Base-by-base conservation (phyloP, 306 rosid species). In the Inga leiocalycina region DNA sequence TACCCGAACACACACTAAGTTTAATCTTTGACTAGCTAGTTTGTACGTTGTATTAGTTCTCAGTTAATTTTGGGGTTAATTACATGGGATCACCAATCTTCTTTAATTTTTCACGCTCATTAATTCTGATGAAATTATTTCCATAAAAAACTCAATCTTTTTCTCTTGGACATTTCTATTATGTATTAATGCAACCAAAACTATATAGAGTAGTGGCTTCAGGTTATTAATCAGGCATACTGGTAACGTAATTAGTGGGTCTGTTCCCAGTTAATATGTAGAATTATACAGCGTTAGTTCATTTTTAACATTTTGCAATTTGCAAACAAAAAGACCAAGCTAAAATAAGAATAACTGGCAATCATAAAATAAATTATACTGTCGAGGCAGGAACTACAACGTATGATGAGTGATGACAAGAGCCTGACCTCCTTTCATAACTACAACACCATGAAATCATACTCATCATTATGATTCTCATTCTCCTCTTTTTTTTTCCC, bases 31-130 rank as follows among this genome's bases (percentile, higher is more conserved):
- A 45, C 14, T 85, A 79, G 75, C 86, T 67, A 79, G 85, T 89
- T 39, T 86, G 86, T 81, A 83, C 88, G 43, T 79, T 62, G 10
- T 67, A 86, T 90, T 86, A 86, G 86, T 79, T 88, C 45, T 78
- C 74, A 85, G 86, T 78, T 88, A 80, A 87, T 39, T 81, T 90
- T 76, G 65, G 57, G 67, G 24, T 22, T 44, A 45, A 15, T 85
- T 44, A 30, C 5, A 48, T 27, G 88, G 91, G 90, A 90, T 94
- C 90, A 87, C 89, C 76, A 2, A 13, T 75, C 15, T 62, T 69
- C 71, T 76, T 78, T 75, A 78, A 82, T 27, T 27, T 27, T 62
- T 59, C 79, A 68, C 57, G 67, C 30, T 77, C 82, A 74, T 83
- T 44, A 87, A 81, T 74, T 84, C 80, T 54, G 76, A 82, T 70